Evolutionary conservation across 2,329 filamentous ascomycete species (phyloP), one percentile per base, ranked within the genome.

Genomic region (Ascosphaera apis): DNA sequence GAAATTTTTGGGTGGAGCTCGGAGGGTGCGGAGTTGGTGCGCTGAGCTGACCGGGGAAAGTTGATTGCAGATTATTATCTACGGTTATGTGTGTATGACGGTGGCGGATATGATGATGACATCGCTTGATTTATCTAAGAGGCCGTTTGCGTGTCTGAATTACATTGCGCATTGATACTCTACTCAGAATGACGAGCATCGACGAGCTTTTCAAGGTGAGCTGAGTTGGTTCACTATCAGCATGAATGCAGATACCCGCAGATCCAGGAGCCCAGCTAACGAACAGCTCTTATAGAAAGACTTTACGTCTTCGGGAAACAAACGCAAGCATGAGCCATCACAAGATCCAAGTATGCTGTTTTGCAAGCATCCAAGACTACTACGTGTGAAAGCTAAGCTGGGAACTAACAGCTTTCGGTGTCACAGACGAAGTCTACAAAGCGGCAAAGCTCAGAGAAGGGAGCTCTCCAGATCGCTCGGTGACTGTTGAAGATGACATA

Each of bases 161-260:
- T 25, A 25, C 5, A 6, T 11, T 5, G 11, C 5, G 6, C 21
- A 25, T 25, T 25, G 21, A 25, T 11, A 25, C 21, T 5, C 21
- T 5, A 11, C 11, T 25, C 13, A 15, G 31, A 17, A 73, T 72
- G 68, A 62, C 66, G 16, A 69, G 62, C 48, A 63, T 72, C 43
- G 67, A 72, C 48, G 67, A 73, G 32, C 61, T 74, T 12, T 73
- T 74, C 56, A 72, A 61, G 48, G 59, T 60, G 6, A 44, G 33
- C 35, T 33, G 17, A 39, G 39, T 38, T 6, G 5, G 21, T n/a
- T n/a, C n/a, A n/a, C n/a, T n/a, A n/a, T n/a, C n/a, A n/a, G n/a
- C n/a, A n/a, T n/a, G n/a, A n/a, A n/a, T n/a, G n/a, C n/a, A n/a
- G n/a, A n/a, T n/a, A n/a, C n/a, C n/a, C n/a, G n/a, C n/a, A n/a